Conservation (phyloP, 148 eudicot species). For the Spergularia bocconei region DNA sequence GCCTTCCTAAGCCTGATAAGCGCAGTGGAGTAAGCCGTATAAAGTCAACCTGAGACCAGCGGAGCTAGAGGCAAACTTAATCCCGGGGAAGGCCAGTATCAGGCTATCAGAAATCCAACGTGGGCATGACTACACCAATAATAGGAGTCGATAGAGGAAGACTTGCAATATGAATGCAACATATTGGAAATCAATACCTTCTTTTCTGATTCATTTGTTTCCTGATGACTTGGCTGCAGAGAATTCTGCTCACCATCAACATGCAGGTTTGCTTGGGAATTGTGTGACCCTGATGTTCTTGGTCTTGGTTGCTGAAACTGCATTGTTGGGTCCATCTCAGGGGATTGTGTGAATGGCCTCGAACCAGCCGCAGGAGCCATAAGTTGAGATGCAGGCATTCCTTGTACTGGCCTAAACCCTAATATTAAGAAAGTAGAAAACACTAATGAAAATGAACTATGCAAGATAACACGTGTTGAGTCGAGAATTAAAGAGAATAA, state of each 20-base stretch:
- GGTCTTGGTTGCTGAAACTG: conserved; percentile 59
- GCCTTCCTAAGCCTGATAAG: background rate
- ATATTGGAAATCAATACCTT: conserved; percentile 41
- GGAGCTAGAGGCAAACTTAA: background rate
- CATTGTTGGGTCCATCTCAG: conserved; percentile 42
- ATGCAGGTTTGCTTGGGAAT: conserved; percentile 41
- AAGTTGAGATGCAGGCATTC: conserved; percentile 49
- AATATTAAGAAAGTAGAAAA: conserved; percentile 11
- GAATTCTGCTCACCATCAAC: conserved; percentile 50
- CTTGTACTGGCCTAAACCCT: conserved; percentile 78
- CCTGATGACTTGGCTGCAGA: conserved; percentile 36
- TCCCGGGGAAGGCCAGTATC: background rate
- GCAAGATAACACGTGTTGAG: background rate
- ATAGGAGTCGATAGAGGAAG: background rate
- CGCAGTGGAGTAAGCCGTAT: background rate
- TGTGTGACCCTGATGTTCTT: conserved; percentile 35
- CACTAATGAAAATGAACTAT: conserved; percentile 1
- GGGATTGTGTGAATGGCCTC: conserved; percentile 55
- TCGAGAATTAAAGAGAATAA: background rate
- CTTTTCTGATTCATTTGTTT: conserved; percentile 47
- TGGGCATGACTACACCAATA: background rate
- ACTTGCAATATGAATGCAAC: conserved; percentile 7
- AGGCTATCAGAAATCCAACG: background rate
- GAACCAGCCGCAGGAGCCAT: conserved; percentile 48
- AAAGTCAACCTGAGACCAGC: background rate